Evolutionary conservation across 2,329 filamentous ascomycete species (phyloP).

Genomic region (Cercospora citrullina): DNA sequence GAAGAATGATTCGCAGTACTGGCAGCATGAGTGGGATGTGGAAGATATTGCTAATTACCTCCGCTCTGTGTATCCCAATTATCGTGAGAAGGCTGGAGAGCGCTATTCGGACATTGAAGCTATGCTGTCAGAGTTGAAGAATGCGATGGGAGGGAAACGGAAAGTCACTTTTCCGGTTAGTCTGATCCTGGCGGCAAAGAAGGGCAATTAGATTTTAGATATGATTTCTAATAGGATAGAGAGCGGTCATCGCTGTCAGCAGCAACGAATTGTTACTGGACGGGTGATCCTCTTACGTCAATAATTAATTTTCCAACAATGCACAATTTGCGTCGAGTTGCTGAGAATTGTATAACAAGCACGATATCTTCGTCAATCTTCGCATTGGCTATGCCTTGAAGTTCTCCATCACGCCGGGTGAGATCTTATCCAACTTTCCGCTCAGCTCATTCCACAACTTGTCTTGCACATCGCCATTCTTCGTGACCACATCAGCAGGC

Average conservation of each 20-base stretch:
- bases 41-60: not conserved
- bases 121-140: not conserved
- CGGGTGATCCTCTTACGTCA: no score
- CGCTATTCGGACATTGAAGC: not conserved
- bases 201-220: not conserved
- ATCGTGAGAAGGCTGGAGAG: not conserved
- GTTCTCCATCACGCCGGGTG: constrained; percentile 23
- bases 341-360: no score
- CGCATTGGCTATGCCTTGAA: not conserved
- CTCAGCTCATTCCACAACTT: constrained; percentile 43
- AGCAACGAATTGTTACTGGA: not conserved
- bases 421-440: constrained; percentile 40
- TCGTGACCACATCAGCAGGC: constrained; percentile 36
- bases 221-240: not conserved
- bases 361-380: no score
- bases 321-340: no score
- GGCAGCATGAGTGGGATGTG: not conserved
- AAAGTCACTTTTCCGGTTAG: not conserved
- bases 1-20: not conserved
- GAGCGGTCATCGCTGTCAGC: not conserved
- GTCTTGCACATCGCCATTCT: constrained; percentile 38
- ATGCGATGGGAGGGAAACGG: not conserved
- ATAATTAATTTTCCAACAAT: no score
- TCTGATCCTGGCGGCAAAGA: not conserved
- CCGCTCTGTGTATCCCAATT: not conserved